phyloP scores from a whole-genome alignment of 2,329 filamentous ascomycete genomes.

The Talaromyces sp. region DNA sequence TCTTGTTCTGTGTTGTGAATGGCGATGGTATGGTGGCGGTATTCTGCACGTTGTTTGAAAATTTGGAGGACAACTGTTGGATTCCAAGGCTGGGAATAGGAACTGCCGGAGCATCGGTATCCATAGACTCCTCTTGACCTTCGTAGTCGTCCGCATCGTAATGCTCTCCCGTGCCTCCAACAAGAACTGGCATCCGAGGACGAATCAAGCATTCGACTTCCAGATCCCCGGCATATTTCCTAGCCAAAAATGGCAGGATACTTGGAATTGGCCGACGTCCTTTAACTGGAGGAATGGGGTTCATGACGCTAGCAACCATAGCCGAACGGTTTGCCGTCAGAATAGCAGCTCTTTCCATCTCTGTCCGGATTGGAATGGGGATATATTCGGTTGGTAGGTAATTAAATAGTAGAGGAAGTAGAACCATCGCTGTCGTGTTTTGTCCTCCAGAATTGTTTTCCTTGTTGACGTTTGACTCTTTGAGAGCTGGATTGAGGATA shows the following conservation, averaged over 20 bases:
- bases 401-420: conserved; percentile 63
- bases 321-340: conserved; percentile 65
- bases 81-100: background rate
- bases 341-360: conserved; percentile 78
- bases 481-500: conserved; percentile 56
- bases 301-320: conserved; percentile 78
- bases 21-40: background rate
- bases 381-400: conserved; percentile 64
- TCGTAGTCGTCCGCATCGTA: conserved; percentile 34
- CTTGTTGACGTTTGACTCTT: conserved; percentile 22
- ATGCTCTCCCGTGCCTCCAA: conserved; percentile 26
- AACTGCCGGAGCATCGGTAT: background rate
- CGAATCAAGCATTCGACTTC: conserved; percentile 67
- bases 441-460: conserved; percentile 41
- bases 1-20: conserved; percentile 20
- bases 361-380: conserved; percentile 66
- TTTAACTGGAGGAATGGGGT: conserved; percentile 65
- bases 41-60: background rate
- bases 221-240: conserved; percentile 60
- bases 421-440: conserved; percentile 53
- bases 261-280: conserved; percentile 63
- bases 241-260: conserved; percentile 74
- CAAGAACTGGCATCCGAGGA: conserved; percentile 50
- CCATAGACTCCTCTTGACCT: conserved; percentile 18
- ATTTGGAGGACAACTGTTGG: background rate